phyloP scores from a whole-genome alignment of 257 asterid species.

The Solanum lignicaule region DNA sequence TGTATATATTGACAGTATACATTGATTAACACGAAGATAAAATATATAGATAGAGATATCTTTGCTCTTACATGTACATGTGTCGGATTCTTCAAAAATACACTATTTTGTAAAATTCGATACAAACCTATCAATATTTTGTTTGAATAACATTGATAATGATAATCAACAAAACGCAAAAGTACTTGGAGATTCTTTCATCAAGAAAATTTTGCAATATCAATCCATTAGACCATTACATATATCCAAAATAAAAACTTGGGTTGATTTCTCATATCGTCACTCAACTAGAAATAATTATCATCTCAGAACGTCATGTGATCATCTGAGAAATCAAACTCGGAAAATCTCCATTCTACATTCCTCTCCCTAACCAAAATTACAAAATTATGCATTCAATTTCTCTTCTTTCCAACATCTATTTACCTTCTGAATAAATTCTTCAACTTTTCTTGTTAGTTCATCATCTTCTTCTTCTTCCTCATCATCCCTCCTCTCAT shows the following conservation, averaged over 20 bases:
- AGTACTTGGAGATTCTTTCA: neutral
- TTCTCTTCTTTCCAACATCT: constrained; percentile 38
- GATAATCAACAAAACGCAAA: neutral
- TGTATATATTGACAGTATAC: neutral
- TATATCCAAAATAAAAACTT: neutral
- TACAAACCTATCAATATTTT: neutral
- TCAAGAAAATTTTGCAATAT: neutral
- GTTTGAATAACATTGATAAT: neutral
- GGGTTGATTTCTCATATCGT: neutral
- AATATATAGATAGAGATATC: neutral
- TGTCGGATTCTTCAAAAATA: neutral
- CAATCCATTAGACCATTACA: neutral
- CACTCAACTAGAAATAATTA: neutral
- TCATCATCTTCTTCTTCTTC: constrained; percentile 11
- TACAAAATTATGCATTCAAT: constrained; percentile 1
- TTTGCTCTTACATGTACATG: neutral
- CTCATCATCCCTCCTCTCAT: neutral
- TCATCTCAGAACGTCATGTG: neutral
- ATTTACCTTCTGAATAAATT: constrained; percentile 41
- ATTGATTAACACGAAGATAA: neutral
- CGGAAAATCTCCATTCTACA: neutral
- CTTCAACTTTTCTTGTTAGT: constrained; percentile 38
- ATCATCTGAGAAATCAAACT: neutral
- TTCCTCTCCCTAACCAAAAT: neutral
- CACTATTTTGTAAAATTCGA: neutral